These are phyloP conservation scores for Coprinellus micaceus DNA, from an alignment of 768 basidiomycete genomes.

Conservation along the genomic window DNA sequence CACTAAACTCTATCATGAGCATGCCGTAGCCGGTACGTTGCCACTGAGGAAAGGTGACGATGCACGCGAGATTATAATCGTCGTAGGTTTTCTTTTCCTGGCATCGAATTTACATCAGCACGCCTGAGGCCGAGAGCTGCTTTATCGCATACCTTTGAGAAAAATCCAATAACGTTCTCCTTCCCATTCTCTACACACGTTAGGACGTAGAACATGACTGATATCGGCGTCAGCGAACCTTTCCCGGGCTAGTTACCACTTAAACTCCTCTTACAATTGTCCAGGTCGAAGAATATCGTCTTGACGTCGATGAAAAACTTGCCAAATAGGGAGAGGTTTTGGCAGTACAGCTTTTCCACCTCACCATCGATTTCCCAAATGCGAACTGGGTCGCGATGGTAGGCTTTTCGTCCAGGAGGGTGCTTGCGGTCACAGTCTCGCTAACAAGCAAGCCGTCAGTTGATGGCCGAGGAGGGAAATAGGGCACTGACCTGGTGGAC, in stretches of 20 bases:
- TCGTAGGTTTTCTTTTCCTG: constrained; percentile 96
- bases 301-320: constrained; percentile 99
- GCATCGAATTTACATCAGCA: neutral
- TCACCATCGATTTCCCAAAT: constrained; percentile 97
- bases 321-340: constrained; percentile 92
- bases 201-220: constrained; percentile 89
- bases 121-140: neutral
- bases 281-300: constrained; percentile 87
- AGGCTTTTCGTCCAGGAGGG: constrained; percentile 89
- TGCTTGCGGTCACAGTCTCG: constrained; percentile 61
- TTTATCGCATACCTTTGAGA: constrained; percentile 48
- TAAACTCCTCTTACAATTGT: constrained; percentile 73
- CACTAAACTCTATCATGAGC: constrained; percentile 98
- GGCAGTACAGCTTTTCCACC: constrained; percentile 90
- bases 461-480: constrained; percentile 1
- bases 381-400: constrained; percentile 80
- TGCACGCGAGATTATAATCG: constrained; percentile 96
- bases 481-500: constrained; percentile 53
- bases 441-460: constrained; percentile 31
- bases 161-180: constrained; percentile 77
- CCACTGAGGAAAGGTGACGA: constrained; percentile 91
- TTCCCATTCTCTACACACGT: constrained; percentile 78
- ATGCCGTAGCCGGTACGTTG: constrained; percentile 89
- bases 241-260: constrained; percentile 5
- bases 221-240: neutral